Evolutionary conservation across 441 rosid genomes (phyloP), one percentile per base, ranked within the genome.

Genomic region (Corymbia citriodora): DNA sequence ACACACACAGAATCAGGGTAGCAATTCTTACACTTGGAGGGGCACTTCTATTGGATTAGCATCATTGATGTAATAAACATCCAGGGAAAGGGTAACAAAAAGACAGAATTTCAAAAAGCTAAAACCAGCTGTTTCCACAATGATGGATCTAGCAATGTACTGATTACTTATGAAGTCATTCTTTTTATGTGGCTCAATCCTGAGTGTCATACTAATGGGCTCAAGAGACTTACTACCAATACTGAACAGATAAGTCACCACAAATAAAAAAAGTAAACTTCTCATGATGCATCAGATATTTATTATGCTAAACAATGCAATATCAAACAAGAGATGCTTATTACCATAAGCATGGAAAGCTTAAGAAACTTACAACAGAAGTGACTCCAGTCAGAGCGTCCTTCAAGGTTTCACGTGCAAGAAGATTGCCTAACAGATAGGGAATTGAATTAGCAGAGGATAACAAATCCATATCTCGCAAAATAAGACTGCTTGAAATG

Each of bases 371-470:
- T 97, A 98, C 99, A 93, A 97, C 95, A 91, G 98, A 91, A 88
- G 99, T 94, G 83, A 97, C 99, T 70, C 98, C 99, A 89, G 95
- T 92, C 87, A 98, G 91, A 93, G 99, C 97, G 88, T 97, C 99
- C 94, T 94, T 96, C 96, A 95, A 94, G 52, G 96, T 95, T 93
- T 97, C 98, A 89, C 98, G 95, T 89, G 97, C 94, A 87, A 98
- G 95, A 93, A 98, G 98, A 90, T 96, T 94, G 92, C 99, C 99
- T 98, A 93, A 89, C 23, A 88, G 81, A 53, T 59, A 55, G 88
- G 65, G 90, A 70, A 36, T 81, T 49, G 79, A 25, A 65, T 94
- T 89, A 87, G 89, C 52, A 53, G 40, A 83, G 55, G 74, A 87
- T 57, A 40, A 61, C 72, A 88, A 74, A 59, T 87, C 87, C 90